phyloP scores from a whole-genome alignment of 208 protist species.

The Crithidia mellificae region DNA sequence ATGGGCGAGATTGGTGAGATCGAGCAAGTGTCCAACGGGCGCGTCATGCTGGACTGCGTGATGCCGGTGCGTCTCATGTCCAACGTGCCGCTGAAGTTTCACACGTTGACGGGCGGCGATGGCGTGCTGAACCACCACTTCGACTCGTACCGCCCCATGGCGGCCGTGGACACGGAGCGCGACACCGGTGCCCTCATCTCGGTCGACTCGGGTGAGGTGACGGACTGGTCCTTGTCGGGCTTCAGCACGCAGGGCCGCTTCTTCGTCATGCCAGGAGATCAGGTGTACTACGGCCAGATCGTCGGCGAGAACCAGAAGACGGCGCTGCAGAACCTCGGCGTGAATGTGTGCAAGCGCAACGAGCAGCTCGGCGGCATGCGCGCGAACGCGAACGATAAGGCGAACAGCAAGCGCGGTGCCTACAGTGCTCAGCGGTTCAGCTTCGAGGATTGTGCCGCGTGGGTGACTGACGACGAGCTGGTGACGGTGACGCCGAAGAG shows the following conservation, averaged over 20 bases:
- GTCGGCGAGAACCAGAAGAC: constrained; percentile 91
- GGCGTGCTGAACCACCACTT: constrained; percentile 90
- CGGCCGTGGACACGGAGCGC: constrained; percentile 59
- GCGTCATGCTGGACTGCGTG: constrained; percentile 81
- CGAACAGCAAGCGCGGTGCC: constrained; percentile 54
- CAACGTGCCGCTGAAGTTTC: constrained; percentile 80
- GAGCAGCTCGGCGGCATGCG: constrained; percentile 90
- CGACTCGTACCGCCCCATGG: constrained; percentile 80
- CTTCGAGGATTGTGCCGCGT: constrained; percentile 90
- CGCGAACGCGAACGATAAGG: constrained; percentile 90
- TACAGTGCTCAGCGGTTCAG: constrained; percentile 64
- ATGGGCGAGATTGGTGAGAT: constrained; percentile 91
- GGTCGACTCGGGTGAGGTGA: constrained; percentile 82
- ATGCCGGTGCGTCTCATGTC: constrained; percentile 90
- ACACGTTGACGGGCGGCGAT: constrained; percentile 86
- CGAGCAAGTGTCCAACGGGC: constrained; percentile 71
- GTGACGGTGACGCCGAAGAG: constrained; percentile 92
- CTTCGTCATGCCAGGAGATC: constrained; percentile 84
- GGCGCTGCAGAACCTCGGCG: constrained; percentile 82
- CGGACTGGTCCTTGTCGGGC: constrained; percentile 84
- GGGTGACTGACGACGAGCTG: constrained; percentile 89
- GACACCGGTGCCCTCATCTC: constrained; percentile 89
- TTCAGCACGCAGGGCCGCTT: constrained; percentile 80
- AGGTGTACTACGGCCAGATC: constrained; percentile 91
- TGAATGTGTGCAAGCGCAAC: constrained; percentile 91